These are phyloP conservation scores for Taphrina wiesneri DNA, from an alignment of 1,139 yeast genomes.

Conservation along the genomic window DNA sequence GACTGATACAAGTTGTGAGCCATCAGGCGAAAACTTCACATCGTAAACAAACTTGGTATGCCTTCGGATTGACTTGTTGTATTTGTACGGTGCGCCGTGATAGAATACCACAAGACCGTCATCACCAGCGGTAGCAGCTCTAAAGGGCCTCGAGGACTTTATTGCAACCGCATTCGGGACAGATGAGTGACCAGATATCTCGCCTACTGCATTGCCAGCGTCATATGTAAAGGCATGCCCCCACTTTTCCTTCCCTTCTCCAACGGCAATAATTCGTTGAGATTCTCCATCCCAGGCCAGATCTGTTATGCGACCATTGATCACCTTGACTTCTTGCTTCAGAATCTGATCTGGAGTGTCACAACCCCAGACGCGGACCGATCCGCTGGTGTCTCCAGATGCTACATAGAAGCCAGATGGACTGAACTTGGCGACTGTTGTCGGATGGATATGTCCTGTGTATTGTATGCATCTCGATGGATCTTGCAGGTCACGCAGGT, in stretches of 20 bases:
- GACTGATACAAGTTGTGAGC: slow-evolving; percentile 67
- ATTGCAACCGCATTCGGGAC: slow-evolving; percentile 80
- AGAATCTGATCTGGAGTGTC: slow-evolving; percentile 59
- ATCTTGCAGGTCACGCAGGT: slow-evolving; percentile 63
- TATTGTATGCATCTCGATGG: slow-evolving; percentile 61
- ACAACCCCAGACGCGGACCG: slow-evolving; percentile 84
- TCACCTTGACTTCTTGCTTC: slow-evolving; percentile 74
- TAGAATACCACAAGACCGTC: slow-evolving; percentile 81
- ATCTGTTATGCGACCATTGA: slow-evolving; percentile 79
- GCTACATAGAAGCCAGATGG: slow-evolving; percentile 91
- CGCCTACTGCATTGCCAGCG: slow-evolving; percentile 93
- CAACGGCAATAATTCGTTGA: slow-evolving; percentile 85
- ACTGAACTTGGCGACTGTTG: slow-evolving; percentile 81
- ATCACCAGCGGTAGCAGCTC: slow-evolving; percentile 91
- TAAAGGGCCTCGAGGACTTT: slow-evolving; percentile 84
- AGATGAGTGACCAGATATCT: slow-evolving; percentile 89
- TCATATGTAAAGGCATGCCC: slow-evolving; percentile 95
- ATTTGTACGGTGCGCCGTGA: slow-evolving; percentile 93
- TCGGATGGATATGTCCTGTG: slow-evolving; percentile 65
- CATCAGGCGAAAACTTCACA: slow-evolving; percentile 76
- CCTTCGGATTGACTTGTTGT: slow-evolving; percentile 67
- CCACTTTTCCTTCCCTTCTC: slow-evolving; percentile 86
- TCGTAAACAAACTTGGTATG: slow-evolving; percentile 80
- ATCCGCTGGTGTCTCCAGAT: slow-evolving; percentile 74
- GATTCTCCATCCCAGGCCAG: slow-evolving; percentile 93